A percentile compares a stretch with the other conserved stretches of the same genome.
Evolutionary conservation across 495 filamentous ascomycete genomes (phyloP).

Genomic region (Durotheca rogersii): DNA sequence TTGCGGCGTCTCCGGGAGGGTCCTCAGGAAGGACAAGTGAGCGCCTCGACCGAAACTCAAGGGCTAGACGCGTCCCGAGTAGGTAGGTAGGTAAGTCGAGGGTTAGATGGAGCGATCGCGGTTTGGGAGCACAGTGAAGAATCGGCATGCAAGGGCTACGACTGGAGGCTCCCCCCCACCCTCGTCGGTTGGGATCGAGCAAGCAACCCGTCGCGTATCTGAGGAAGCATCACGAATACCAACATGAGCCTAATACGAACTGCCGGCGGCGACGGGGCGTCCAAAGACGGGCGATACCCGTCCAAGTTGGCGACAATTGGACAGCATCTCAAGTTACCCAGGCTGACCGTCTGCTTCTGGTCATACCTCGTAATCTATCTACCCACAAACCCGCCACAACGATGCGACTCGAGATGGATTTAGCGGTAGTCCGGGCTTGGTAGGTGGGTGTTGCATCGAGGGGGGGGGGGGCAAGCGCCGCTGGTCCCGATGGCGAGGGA

Average conservation of each 20-base stretch:
- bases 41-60: neutral
- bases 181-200: neutral
- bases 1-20: neutral
- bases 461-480: no score
- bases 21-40: no score
- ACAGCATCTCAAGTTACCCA: neutral
- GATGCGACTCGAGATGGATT: conserved; percentile 5
- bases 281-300: neutral
- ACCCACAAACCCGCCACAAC: neutral
- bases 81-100: neutral
- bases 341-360: neutral
- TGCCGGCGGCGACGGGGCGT: no score
- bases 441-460: conserved; percentile 1
- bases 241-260: no score
- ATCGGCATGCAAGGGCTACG: neutral
- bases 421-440: conserved; percentile 3
- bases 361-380: no score
- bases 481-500: conserved; percentile 10
- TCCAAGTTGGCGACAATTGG: neutral
- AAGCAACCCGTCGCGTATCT: neutral
- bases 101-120: conserved; percentile 4
- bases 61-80: neutral
- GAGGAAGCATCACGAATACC: neutral
- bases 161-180: neutral
- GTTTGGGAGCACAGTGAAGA: neutral